Evolutionary conservation across 345 rosid genomes (phyloP), one percentile per base, ranked within the genome.

Genomic region (Pistacia integerrima): DNA sequence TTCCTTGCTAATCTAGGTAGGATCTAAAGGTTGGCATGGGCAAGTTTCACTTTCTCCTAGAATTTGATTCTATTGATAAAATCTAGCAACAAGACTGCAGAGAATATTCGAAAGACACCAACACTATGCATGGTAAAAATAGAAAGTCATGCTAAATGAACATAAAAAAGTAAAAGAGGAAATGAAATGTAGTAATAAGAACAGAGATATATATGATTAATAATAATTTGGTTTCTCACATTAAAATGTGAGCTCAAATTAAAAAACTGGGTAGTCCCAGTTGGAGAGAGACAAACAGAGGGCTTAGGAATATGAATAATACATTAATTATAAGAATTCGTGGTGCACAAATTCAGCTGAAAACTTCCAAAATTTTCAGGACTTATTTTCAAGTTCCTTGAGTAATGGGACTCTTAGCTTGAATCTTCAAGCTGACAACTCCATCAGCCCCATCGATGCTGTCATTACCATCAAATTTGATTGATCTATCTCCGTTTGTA

Each of bases 401-500:
- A 54, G 75, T 55, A 38, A 76, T 62, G 38, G 67, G 22, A 52
- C 41, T 54, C 57, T 78, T 66, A 30, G 74, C 56, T 56, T 78
- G 75, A 76, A 76, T 61, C 61, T 16, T 72, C 17, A 57, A 30
- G 33, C 33, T 25, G 13, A 54, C 18, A 36, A 66, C 4, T 59
- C 52, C 80, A 17, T 36, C 69, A 54, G 67, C 36, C 25, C 78
- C 79, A 25, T 56, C 56, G 74, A 76, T 41, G 69, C 57, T 67
- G 52, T 70, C 80, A 8, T 78, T 8, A 8, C 8, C 82, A 6
- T 41, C 85, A 68, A 67, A 66, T 51, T 70, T 70, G 9, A 14
- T 41, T 69, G 82, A 36, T 74, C 62, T 58, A 48, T 11, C 38
- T 12, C 70, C 67, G 49, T 76, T 80, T 2, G 82, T 83, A 72